A percentile compares a stretch with the other conserved stretches of the same genome.
These are phyloP conservation scores for Uronychia binucleata DNA, from an alignment of 73 alveolate genomes.

Conservation along the genomic window DNA sequence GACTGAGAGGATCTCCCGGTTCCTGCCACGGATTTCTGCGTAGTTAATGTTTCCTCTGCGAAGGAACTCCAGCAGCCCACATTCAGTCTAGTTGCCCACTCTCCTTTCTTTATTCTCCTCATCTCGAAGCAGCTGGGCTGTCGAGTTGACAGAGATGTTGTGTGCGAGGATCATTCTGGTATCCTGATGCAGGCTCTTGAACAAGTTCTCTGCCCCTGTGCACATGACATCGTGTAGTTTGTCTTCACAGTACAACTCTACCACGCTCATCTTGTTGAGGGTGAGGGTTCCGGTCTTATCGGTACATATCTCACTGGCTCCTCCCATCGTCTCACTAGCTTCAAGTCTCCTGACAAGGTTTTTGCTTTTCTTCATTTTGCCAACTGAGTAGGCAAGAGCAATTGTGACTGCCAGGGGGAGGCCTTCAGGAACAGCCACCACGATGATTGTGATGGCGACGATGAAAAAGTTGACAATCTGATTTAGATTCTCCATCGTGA, in stretches of 20 bases:
- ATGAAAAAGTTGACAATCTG: constrained; percentile 81
- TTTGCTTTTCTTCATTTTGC: constrained; percentile 93
- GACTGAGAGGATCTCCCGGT: constrained; percentile 8
- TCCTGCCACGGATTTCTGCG: constrained; percentile 28
- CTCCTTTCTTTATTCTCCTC: constrained; percentile 1
- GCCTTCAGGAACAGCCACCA: constrained; percentile 98
- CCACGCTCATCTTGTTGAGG: constrained; percentile 85
- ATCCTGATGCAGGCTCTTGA: neutral
- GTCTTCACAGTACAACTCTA: constrained; percentile 70
- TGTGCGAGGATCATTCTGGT: neutral
- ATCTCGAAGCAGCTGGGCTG: constrained; percentile 26
- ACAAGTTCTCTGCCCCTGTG: constrained; percentile 12
- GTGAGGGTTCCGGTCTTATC: constrained; percentile 98
- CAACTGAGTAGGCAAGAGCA: constrained; percentile 91
- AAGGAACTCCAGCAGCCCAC: constrained; percentile 30
- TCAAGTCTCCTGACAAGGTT: constrained; percentile 93
- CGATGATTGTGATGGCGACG: constrained; percentile 92
- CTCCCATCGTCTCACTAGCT: constrained; percentile 97
- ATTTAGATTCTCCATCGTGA: constrained; percentile 71
- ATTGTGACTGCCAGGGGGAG: constrained; percentile 97
- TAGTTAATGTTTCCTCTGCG: constrained; percentile 49
- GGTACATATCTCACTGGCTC: constrained; percentile 91
- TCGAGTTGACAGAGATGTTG: constrained; percentile 1
- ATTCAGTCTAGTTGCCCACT: constrained; percentile 45
- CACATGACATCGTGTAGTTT: constrained; percentile 35